phyloP scores from a whole-genome alignment of 2,329 filamentous ascomycete genomes.

The Aspergillus sp. region DNA sequence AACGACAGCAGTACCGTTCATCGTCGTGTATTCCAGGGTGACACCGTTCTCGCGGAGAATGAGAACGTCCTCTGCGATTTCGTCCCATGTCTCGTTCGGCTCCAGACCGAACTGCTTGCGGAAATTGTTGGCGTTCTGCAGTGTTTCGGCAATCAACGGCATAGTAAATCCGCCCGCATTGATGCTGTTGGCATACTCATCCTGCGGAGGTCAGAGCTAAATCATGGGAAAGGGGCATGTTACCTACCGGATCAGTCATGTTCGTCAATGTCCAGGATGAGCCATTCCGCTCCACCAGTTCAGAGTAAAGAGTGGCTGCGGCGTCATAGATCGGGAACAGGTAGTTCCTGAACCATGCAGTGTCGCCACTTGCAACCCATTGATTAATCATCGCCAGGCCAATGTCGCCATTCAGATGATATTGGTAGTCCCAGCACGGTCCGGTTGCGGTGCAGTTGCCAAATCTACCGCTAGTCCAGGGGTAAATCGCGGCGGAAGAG shows the following conservation, averaged over 20 bases:
- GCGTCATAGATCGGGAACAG: constrained; percentile 67
- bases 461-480: constrained; percentile 67
- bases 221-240: background rate
- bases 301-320: constrained; percentile 61
- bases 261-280: constrained; percentile 59
- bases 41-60: constrained; percentile 61
- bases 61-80: constrained; percentile 58
- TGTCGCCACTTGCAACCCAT: constrained; percentile 62
- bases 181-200: constrained; percentile 68
- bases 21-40: constrained; percentile 64
- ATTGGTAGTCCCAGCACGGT: constrained; percentile 70
- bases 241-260: constrained; percentile 68
- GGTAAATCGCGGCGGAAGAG: constrained; percentile 61
- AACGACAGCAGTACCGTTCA: constrained; percentile 67
- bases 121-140: constrained; percentile 60
- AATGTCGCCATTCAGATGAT: constrained; percentile 71
- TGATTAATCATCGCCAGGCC: constrained; percentile 64
- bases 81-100: constrained; percentile 60
- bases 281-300: constrained; percentile 62
- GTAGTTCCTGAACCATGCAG: constrained; percentile 54
- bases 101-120: constrained; percentile 57
- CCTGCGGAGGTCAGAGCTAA: constrained; percentile 35
- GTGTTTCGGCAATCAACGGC: constrained; percentile 58
- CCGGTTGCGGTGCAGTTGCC: constrained; percentile 68
- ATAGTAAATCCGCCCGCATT: constrained; percentile 71